Base-by-base conservation (phyloP, 2,329 filamentous ascomycete species). In the Sclerotinia subarctica region DNA sequence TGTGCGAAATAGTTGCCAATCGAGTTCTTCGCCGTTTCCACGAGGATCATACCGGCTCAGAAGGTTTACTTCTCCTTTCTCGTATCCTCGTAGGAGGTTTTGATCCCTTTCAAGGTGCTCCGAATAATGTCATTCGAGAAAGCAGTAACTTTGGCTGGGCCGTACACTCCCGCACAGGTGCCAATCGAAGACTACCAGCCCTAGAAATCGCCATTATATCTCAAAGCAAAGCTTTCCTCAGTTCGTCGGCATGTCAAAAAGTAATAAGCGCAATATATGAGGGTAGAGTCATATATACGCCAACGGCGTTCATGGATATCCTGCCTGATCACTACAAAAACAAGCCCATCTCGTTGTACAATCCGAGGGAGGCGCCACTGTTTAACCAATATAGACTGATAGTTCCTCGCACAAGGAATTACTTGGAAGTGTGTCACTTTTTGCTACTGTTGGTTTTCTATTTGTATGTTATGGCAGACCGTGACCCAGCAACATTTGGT, bases 241-340 rank as follows among this genome's bases (percentile, higher is more conserved):
- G 88, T 77, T 89, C 90, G 52, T 90, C 90, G 0, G 90, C 92
- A 3, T 94, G 90, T 71, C 90, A 94, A 76, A 91, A 90, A 78
- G 90, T 96, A 26, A 89, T 95, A 42, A 87, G 91, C 72, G 92
- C 91, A 60, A 93, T 96, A 57, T 95, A 94, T 75, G 87, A 89
- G 52, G 92, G 92, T 6, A 85, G 90, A 46, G 86, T 96, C 70
- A 88, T 93, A 47, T 95, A 95, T 76, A 94, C 92, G 1, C 92
- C 92, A 0, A 92, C 89, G 0, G 88, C 88, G 0, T 93, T 92
- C 76, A 87, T 94, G 77, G 90, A 95, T 77, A 90, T 96, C 69
- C 87, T 96, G 59, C 92, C 92, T 0, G 92, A 95, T 77, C 88
- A 90, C 73, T 96, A 95, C 82, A 95, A 95, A 79, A 86, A 90